Evolutionary conservation across 1,139 yeast genomes (phyloP), one percentile per base, ranked within the genome.

Genomic region (Yamadazyma pseudoaaseri): DNA sequence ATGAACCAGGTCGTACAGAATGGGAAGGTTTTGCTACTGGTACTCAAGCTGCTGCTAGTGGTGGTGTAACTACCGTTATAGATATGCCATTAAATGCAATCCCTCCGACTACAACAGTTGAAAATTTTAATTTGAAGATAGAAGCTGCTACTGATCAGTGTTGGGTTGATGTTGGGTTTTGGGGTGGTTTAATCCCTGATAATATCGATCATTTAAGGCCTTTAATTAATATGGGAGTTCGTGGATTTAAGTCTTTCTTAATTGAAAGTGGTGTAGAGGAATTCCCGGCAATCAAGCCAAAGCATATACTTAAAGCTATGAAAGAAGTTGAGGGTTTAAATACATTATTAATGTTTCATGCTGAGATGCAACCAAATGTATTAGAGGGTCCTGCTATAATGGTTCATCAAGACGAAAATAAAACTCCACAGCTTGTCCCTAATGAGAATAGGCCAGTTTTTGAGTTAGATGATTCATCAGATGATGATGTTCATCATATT

Each of bases 11-110:
- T 4, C 66, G 96, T 47, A 87, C 96, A 0, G 95, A 86, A 42
- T 89, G 96, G 96, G 97, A 89, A 61, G 97, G 96, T 1, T 89
- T 89, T 56, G 95, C 80, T 30, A 82, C 95, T 0, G 97, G 97
- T 0, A 89, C 97, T 1, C 81, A 81, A 52, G 84, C 96, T 2
- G 96, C 96, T 1, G 94, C 95, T 2, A 71, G 90, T 5, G 97
- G 97, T 17, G 97, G 97, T 40, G 97, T 90, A 31, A 90, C 97
- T 14, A 87, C 97, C 0, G 95, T 90, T 10, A 76, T 90, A 18
- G 97, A 90, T 56, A 90, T 90, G 97, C 97, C 97, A 0, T 65
- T 90, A 51, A 90, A 90, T 56, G 96, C 97, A 2, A 83, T 89
- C 35, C 97, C 97, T 1, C 97, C 97, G 17, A 90, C 97, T 1